Evolutionary conservation across 2,329 filamentous ascomycete species (phyloP), one percentile per base, ranked within the genome.

Genomic region (Phaeomoniella chlamydospora): DNA sequence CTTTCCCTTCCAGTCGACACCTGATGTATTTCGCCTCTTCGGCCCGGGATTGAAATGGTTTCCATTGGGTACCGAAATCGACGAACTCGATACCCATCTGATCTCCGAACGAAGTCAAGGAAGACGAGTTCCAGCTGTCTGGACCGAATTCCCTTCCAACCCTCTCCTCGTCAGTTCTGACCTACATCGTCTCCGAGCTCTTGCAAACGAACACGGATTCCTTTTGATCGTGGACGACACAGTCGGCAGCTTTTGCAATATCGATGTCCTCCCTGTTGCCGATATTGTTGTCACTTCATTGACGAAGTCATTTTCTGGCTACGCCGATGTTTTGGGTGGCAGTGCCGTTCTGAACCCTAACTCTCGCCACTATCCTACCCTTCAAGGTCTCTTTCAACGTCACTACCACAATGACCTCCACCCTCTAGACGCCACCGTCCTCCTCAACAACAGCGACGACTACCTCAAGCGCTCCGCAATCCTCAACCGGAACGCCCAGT

Each of bases 221-320:
- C 11, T 53, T 4, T 42, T 62, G 5, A 39, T 55, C 4, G 42
- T 56, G 26, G 56, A 61, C 38, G 57, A 61, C 6, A 59, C 56
- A 0, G 46, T 61, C 26, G 52, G 47, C 4, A 49, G 41, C 22
- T 57, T 58, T 35, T 48, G 41, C 33, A 61, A 59, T 38, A 46
- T 59, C 14, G 55, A 75, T 45, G 49, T 76, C 19, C 48, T 72
- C 1, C 19, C 17, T 3, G 52, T 58, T 0, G 61, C 64, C 2
- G 70, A 76, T 42, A 48, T 72, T 0, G 41, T 76, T 18, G 43
- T 70, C 12, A 65, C 65, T 0, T 68, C 62, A 15, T 55, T 74
- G 12, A 74, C 70, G n/a, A 76, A 76, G 49, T 61, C 62, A 2
- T 75, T 77, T 46, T 70, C 56, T 40, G 73, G 73, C 12, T 64